phyloP scores from a whole-genome alignment of 148 eudicot species.

The Rhododendron kiyosumense region DNA sequence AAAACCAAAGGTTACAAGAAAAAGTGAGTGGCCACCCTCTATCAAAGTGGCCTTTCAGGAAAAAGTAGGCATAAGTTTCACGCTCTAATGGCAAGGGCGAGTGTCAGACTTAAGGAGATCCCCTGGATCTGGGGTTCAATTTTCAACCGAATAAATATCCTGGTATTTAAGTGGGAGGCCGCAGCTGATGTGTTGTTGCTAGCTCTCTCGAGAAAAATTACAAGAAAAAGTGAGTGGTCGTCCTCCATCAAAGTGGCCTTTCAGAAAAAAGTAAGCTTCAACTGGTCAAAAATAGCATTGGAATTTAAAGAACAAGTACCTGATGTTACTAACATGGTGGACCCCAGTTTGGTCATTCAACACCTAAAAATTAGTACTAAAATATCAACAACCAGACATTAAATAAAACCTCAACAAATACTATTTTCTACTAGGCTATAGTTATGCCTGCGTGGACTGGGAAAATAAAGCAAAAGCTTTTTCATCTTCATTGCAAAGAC shows the following conservation, averaged over 20 bases:
- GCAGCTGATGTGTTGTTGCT: too few species aligned
- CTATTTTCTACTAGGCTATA: neutral
- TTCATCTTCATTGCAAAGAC: neutral
- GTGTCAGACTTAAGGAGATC: too few species aligned
- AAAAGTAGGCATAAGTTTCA: constrained; percentile 10
- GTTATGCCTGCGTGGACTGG: neutral
- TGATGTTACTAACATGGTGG: constrained; percentile 17
- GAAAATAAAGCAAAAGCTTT: neutral
- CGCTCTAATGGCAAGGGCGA: too few species aligned
- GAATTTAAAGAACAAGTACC: constrained; percentile 5
- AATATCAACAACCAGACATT: neutral
- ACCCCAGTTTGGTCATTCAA: constrained; percentile 13
- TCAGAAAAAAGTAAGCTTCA: constrained; percentile 9
- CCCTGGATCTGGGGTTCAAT: rapidly evolving
- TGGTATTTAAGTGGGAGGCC: too few species aligned
- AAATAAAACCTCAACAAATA: neutral
- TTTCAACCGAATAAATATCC: too few species aligned
- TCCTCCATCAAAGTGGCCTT: constrained; percentile 10
- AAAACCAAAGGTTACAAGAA: neutral
- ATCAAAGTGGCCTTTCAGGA: constrained; percentile 8
- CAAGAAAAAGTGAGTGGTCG: constrained; percentile 6
- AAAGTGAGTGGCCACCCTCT: constrained; percentile 10
- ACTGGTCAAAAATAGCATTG: constrained; percentile 14
- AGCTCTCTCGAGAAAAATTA: neutral
- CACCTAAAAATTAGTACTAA: neutral